Evolutionary conservation across 1,284 basidiomycete genomes (phyloP), one percentile per base, ranked within the genome.

Genomic region (Wolfiporia cocos): DNA sequence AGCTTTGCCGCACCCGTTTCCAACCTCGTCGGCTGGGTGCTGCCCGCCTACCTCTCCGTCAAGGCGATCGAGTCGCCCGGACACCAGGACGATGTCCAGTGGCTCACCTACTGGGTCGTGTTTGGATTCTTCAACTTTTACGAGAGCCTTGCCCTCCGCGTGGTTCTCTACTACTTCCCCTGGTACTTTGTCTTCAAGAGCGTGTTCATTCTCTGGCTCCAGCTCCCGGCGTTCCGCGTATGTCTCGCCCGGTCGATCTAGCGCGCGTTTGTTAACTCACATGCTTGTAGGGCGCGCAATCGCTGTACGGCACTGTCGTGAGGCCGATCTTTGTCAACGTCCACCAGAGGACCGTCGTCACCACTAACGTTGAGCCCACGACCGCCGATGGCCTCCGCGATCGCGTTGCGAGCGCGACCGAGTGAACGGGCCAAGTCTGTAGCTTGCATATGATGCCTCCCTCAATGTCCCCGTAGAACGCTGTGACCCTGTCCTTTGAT

Each of bases 151-250:
- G 81, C 85, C 21, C 71, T 85, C 46, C 76, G 81, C 43, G 42
- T 82, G 46, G 74, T 91, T 39, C 78, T 92, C 49, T 87, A 89
- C 69, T 92, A 90, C 59, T 57, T 90, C 54, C 85, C 87, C 31
- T 90, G 90, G 84, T 94, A 93, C 67, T 95, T 84, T 61, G 81
- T 86, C 39, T 78, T 90, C 75, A 94, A 94, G 85, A 88, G 84
- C 42, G 46, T 84, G 49, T 90, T 92, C 72, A 81, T 90, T 63
- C 67, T 93, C 58, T 94, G 88, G 88, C 74, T 90, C 53, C 86
- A 89, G 64, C 75, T 90, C 43, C 86, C 86, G 30, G 77, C 73
- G 37, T 81, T 86, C 71, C 81, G 81, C 60, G 86, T 88, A 68
- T 63, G 85, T 82, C 6, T 40, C 42, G 30, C 35, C 43, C 40